Evolutionary conservation across 2,329 filamentous ascomycete species (phyloP).

Genomic region (Harringtonia aguacate): DNA sequence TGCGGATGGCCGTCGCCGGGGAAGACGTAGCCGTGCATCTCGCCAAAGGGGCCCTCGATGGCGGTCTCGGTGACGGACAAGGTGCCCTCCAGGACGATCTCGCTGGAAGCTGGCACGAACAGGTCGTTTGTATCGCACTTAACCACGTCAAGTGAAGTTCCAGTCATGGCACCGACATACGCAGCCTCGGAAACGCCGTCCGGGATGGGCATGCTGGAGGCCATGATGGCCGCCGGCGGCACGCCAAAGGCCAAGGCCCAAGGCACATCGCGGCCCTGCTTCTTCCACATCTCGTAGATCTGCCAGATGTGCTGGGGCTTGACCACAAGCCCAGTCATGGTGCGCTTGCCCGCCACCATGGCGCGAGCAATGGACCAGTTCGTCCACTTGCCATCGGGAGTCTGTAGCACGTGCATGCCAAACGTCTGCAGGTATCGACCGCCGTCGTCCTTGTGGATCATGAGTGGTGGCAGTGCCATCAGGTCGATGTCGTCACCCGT

Average conservation of each 20-base stretch:
- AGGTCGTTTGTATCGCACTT: slow-evolving; percentile 42
- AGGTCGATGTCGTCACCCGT: slow-evolving; percentile 29
- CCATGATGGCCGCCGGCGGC: slow-evolving; percentile 37
- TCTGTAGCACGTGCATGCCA: slow-evolving; percentile 35
- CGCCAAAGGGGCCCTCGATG: slow-evolving; percentile 38
- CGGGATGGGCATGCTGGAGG: slow-evolving; percentile 35
- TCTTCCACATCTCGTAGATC: slow-evolving; percentile 35
- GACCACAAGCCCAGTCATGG: slow-evolving; percentile 29
- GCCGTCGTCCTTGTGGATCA: slow-evolving; percentile 32
- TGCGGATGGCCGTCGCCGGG: slow-evolving; percentile 24
- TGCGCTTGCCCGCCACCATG: slow-evolving; percentile 34
- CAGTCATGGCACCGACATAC: slow-evolving; percentile 36
- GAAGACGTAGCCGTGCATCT: slow-evolving; percentile 28
- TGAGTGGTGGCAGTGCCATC: slow-evolving; percentile 26
- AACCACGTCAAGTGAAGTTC: slow-evolving; percentile 32
- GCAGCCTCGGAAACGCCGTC: slow-evolving; percentile 35
- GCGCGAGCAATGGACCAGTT: slow-evolving; percentile 34
- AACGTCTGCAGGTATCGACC: slow-evolving; percentile 40
- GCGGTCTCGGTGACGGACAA: slow-evolving; percentile 30
- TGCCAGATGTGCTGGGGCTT: slow-evolving; percentile 33
- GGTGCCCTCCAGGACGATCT: slow-evolving; percentile 40
- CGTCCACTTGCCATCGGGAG: slow-evolving; percentile 33
- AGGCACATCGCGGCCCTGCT: slow-evolving; percentile 31
- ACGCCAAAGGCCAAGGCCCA: slow-evolving; percentile 37
- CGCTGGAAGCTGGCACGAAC: slow-evolving; percentile 34